Percentiles rank a stretch among this genome's conserved stretches.
Evolutionary conservation across 371 early-diverging fungal genomes (phyloP).

Genomic region (Dichotomocladium elegans): DNA sequence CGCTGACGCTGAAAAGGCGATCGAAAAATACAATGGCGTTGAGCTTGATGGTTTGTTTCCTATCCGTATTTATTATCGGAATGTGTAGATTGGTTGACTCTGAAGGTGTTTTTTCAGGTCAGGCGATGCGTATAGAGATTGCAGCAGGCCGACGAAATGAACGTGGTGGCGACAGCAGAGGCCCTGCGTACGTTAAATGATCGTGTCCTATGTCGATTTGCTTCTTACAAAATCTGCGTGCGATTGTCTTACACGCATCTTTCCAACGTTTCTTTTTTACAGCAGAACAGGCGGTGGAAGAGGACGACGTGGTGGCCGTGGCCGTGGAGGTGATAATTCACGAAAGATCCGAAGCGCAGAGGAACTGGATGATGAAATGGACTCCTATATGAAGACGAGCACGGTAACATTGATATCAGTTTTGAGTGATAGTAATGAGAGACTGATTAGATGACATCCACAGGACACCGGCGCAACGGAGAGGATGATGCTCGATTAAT

Average conservation of each 20-base stretch:
- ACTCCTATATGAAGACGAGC: constrained; percentile 31
- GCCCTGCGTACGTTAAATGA: constrained; percentile 3
- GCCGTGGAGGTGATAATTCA: constrained; percentile 1
- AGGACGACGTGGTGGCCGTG: constrained; percentile 5
- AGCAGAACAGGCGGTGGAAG: background rate
- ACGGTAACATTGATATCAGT: background rate
- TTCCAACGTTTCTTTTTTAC: background rate
- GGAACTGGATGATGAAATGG: constrained; percentile 41
- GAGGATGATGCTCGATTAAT: too few relatives aligned
- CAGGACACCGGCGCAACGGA: too few relatives aligned
- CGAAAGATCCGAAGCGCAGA: constrained; percentile 19
- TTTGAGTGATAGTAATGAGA: too few relatives aligned
- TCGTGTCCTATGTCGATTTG: background rate
- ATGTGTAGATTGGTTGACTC: background rate
- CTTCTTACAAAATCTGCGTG: background rate
- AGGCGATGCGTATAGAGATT: constrained; percentile 26
- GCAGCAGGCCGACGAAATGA: constrained; percentile 9
- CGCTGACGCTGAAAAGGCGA: constrained; percentile 31
- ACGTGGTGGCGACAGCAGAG: background rate
- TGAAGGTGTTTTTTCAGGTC: constrained; percentile 13
- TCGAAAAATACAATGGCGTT: constrained; percentile 38
- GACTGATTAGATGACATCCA: too few relatives aligned
- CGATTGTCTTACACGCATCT: background rate
- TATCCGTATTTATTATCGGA: background rate
- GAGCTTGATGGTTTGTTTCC: constrained; percentile 31